phyloP scores from a whole-genome alignment of 202 grass and related monocot genomes.

The Setaria viridis region DNA sequence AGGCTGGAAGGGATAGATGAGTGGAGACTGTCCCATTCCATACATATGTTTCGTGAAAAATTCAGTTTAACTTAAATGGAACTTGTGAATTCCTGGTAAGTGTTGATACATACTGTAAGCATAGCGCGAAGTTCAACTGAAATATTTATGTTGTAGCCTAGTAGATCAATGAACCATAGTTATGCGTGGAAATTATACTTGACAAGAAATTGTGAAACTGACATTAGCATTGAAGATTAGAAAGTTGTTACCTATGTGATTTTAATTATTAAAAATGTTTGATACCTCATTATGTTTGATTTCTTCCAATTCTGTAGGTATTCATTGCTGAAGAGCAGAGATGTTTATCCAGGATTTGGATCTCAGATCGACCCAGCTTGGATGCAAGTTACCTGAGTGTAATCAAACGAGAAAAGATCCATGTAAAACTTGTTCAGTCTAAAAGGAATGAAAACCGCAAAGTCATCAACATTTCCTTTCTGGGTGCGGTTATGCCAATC shows the following conservation, averaged over 20 bases:
- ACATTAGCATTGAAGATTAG: constrained; percentile 1
- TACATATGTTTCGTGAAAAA: background rate
- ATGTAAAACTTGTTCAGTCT: constrained; percentile 64
- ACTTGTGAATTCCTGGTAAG: background rate
- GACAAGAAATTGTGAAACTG: constrained; percentile 22
- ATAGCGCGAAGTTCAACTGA: background rate
- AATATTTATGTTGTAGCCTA: constrained; percentile 14
- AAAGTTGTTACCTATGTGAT: background rate
- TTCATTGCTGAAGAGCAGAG: constrained; percentile 87
- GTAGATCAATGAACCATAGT: background rate
- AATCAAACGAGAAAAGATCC: constrained; percentile 46
- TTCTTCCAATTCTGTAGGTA: constrained; percentile 56
- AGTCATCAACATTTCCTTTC: constrained; percentile 62
- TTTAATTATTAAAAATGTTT: constrained; percentile 10
- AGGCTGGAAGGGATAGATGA: background rate
- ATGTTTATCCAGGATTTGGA: constrained; percentile 74
- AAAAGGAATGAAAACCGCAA: constrained; percentile 60
- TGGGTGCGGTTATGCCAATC: constrained; percentile 65
- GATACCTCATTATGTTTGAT: constrained; percentile 29
- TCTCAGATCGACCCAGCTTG: constrained; percentile 55
- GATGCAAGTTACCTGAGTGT: constrained; percentile 54
- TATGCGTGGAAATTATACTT: constrained; percentile 20
- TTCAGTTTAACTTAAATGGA: background rate
- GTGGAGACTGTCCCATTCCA: background rate
- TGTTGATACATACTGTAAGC: constrained; percentile 32